These are phyloP conservation scores for Neurospora intermedia DNA, from an alignment of 495 filamentous ascomycete genomes.

Conservation along the genomic window DNA sequence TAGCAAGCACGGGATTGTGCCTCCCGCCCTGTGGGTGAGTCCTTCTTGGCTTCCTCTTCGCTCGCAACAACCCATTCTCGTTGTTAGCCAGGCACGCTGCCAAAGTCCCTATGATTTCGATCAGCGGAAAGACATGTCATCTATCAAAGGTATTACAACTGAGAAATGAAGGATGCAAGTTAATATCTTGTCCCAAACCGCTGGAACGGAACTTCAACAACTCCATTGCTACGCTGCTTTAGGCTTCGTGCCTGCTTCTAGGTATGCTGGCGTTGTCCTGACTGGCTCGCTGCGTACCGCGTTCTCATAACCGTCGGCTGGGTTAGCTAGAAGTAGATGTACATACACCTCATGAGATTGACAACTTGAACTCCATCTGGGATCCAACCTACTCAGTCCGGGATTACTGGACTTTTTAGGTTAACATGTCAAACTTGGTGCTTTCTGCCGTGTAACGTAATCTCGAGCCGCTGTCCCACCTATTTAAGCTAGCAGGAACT, in stretches of 20 bases:
- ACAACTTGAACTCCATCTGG: too few species aligned
- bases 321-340: too few species aligned
- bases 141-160: background rate
- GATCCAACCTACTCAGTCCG: too few species aligned
- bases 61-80: background rate
- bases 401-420: background rate
- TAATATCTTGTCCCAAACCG: background rate
- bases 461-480: background rate
- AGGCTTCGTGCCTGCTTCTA: too few species aligned
- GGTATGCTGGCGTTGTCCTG: too few species aligned
- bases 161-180: background rate
- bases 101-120: too few species aligned
- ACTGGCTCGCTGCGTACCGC: too few species aligned
- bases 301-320: too few species aligned
- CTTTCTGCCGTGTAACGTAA: background rate
- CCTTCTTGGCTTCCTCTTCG: background rate
- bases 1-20: background rate
- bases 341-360: too few species aligned
- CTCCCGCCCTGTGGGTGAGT: background rate
- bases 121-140: background rate
- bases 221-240: background rate
- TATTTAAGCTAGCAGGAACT: too few species aligned
- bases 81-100: too few species aligned
- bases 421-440: background rate
- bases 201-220: background rate